Evolutionary conservation across 2,329 filamentous ascomycete species (phyloP).

Genomic region (Aspergillus sp.): DNA sequence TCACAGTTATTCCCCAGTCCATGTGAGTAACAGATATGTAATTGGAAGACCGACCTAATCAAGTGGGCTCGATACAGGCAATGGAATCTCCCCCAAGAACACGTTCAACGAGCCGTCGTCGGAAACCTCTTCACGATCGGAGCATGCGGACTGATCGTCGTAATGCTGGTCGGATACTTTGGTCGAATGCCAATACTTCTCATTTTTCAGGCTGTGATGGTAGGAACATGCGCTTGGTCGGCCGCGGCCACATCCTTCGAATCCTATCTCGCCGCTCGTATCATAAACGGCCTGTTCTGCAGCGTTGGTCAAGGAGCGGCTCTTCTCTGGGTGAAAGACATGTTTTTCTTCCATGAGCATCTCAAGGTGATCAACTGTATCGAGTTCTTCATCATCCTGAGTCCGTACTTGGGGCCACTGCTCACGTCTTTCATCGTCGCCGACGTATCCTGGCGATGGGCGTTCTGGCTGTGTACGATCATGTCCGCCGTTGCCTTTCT

Average conservation of each 20-base stretch:
- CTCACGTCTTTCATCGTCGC: constrained; percentile 53
- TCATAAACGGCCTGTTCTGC: constrained; percentile 50
- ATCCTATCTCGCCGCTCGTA: constrained; percentile 51
- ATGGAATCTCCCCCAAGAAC: constrained; percentile 50
- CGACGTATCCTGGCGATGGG: constrained; percentile 34
- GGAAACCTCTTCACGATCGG: constrained; percentile 55
- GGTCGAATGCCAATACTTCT: constrained; percentile 44
- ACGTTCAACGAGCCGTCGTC: constrained; percentile 53
- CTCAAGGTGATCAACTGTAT: constrained; percentile 37
- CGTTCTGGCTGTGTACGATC: constrained; percentile 26
- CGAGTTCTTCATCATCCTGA: constrained; percentile 41
- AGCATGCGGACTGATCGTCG: constrained; percentile 40
- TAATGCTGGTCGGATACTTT: constrained; percentile 44
- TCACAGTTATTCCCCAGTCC: constrained; percentile 47
- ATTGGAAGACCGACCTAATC: not conserved
- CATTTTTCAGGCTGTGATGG: constrained; percentile 27
- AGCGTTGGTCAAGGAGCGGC: constrained; percentile 41
- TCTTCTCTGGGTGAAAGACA: constrained; percentile 56
- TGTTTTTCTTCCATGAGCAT: constrained; percentile 61
- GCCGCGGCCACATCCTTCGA: constrained; percentile 46
- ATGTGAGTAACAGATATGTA: constrained; percentile 26
- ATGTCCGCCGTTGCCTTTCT: constrained; percentile 24
- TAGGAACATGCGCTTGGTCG: constrained; percentile 40
- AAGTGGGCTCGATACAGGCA: constrained; percentile 27
- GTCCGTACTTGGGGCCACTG: constrained; percentile 41